Percentiles rank a stretch among this genome's conserved stretches.
Conservation (phyloP, 2,329 filamentous ascomycete species). For the Aspergillus uvarum region DNA sequence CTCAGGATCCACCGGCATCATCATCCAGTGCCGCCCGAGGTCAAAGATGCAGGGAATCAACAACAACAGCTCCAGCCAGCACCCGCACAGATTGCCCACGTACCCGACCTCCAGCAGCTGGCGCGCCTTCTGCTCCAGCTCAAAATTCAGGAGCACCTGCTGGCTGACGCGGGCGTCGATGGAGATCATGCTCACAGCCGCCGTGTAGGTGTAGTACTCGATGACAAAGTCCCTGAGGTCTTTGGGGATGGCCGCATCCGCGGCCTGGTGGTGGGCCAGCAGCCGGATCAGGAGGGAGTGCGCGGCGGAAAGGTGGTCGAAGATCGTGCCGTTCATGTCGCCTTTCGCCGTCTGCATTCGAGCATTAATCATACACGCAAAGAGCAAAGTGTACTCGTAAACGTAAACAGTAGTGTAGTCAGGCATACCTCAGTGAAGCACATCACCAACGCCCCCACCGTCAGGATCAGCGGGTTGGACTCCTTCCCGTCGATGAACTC, state of each 20-base stretch:
- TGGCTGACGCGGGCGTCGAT: constrained; percentile 34
- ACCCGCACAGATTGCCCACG: constrained; percentile 33
- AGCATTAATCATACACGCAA: background rate
- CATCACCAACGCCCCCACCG: constrained; percentile 48
- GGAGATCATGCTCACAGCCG: constrained; percentile 50
- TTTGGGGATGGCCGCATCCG: constrained; percentile 33
- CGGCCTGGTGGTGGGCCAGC: constrained; percentile 26
- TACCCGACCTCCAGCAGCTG: constrained; percentile 28
- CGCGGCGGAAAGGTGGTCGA: constrained; percentile 49
- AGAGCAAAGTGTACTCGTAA: too few species aligned
- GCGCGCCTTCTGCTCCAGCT: constrained; percentile 42
- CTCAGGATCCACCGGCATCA: constrained; percentile 17
- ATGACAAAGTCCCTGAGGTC: constrained; percentile 49
- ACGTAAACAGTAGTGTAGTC: background rate
- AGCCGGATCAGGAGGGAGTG: constrained; percentile 44
- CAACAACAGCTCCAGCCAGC: constrained; percentile 32
- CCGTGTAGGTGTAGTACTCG: constrained; percentile 52
- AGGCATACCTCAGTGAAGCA: constrained; percentile 48
- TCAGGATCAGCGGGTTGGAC: constrained; percentile 40
- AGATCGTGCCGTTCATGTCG: constrained; percentile 48
- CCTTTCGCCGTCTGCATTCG: constrained; percentile 41
- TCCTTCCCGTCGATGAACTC: constrained; percentile 34
- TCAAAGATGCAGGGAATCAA: constrained; percentile 35
- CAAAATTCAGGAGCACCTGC: constrained; percentile 40
- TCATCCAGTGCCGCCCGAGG: constrained; percentile 36